Evolutionary conservation across 306 rosid species (phyloP).

Genomic region (Malus sylvestris): DNA sequence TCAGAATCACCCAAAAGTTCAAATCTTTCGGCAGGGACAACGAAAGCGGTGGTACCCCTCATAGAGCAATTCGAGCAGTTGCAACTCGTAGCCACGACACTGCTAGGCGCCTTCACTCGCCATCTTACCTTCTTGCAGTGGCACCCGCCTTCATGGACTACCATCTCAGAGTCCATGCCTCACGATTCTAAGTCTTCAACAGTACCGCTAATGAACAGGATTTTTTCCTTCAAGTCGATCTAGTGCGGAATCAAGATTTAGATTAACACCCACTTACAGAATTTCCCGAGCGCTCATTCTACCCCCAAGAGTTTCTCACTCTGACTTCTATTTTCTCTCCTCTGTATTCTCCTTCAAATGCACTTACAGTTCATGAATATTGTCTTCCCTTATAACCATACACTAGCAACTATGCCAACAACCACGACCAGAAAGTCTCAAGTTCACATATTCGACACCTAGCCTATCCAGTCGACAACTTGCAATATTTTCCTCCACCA

Average conservation of each 20-base stretch:
- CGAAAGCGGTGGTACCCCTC: constrained; percentile 57
- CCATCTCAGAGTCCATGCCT: constrained; percentile 50
- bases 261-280: no score
- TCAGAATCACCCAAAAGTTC: constrained; percentile 57
- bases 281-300: no score
- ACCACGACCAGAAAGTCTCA: no score
- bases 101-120: constrained; percentile 52
- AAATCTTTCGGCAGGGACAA: constrained; percentile 53
- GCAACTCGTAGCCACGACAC: constrained; percentile 72
- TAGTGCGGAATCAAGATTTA: background rate
- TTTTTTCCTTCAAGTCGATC: background rate
- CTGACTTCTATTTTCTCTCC: no score
- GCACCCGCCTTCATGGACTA: constrained; percentile 74
- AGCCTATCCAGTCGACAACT: no score
- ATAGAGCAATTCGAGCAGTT: constrained; percentile 72
- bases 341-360: no score
- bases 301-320: no score
- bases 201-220: background rate
- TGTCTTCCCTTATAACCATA: no score
- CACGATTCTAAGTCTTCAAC: constrained; percentile 6
- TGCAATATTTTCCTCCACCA: no score
- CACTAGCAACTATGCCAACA: no score
- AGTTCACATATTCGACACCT: no score
- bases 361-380: no score
- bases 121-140: constrained; percentile 81